Base-by-base conservation (phyloP, 225 moss, liverwort and hornwort genomes). In the Marchantia paleacea region DNA sequence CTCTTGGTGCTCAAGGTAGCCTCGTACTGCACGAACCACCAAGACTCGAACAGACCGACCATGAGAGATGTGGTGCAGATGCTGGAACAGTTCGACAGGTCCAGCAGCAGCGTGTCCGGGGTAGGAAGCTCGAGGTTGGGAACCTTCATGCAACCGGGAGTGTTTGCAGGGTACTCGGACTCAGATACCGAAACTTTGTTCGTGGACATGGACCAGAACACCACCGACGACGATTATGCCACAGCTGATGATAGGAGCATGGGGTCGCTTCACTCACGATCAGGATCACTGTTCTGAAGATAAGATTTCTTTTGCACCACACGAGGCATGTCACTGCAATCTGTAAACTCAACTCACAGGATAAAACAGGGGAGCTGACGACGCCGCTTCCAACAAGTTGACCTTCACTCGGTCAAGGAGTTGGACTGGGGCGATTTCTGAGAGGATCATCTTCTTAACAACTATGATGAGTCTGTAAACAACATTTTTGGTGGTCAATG, bases 51-150 rank as follows among this genome's bases (percentile, higher is more conserved):
- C 52, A 69, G 82, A 39, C 82, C 82, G 7, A 60, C 12, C 18
- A 82, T 82, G 82, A 76, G 57, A 19, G 77, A 82, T 18, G 77
- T 78, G 49, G 77, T 77, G 28, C 51, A 72, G 39, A 77, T 70
- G 69, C 18, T 82, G 63, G 79, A 79, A 53, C 79, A 79, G 10
- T 76, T 62, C 60, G 52, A 52, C 19, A 39, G 62, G 62, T 18
- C 12, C 29, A 70, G 69, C 69, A 76, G 61, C 75, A 50, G 51
- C 24, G 39, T 39, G 4, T 72, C 72, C 3, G n/a, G 24, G 26
- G 26, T 13, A 24, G 29, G 15, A 6, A 29, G 53, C 25, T 75
- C 75, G 0, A 30, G 54, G 16, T 1, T 20, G 4, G 22, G 26
- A 55, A 6, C 53, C 30, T 75, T 51, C 29, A 75, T 29, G 75